Evolutionary conservation across 768 basidiomycete species (phyloP).

Genomic region (Holtermanniella nyarrowii): DNA sequence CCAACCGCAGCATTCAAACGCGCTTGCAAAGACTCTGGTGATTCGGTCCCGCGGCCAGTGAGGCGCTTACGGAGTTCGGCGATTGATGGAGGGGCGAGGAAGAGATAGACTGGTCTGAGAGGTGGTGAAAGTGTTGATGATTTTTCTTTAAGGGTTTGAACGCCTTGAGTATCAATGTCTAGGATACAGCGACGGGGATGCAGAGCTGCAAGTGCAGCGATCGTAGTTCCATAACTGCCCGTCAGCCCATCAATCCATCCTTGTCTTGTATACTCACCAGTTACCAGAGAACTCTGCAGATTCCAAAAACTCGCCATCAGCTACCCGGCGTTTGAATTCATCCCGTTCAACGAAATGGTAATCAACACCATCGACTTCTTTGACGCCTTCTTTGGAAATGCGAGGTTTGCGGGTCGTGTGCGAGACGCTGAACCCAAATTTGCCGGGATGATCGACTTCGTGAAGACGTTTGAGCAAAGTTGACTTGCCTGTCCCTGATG

Average conservation of each 20-base stretch:
- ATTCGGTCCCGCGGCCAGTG: conserved; percentile 71
- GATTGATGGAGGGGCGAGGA: conserved; percentile 80
- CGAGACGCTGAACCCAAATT: conserved; percentile 87
- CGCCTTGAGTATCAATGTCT: conserved; percentile 96
- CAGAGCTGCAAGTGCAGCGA: conserved; percentile 61
- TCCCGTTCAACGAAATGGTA: conserved; percentile 74
- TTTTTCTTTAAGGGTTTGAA: conserved; percentile 70
- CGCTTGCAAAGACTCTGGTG: conserved; percentile 57
- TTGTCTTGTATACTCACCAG: conserved; percentile 37
- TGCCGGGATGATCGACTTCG: conserved; percentile 63
- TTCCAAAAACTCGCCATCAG: conserved; percentile 74
- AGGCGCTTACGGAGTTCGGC: conserved; percentile 60
- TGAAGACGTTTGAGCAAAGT: conserved; percentile 78
- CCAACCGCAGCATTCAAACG: conserved; percentile 65
- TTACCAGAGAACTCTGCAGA: conserved; percentile 88
- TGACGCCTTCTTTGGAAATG: too few species aligned
- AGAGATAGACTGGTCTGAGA: conserved; percentile 77
- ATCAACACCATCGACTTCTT: conserved; percentile 68
- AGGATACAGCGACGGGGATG: conserved; percentile 75
- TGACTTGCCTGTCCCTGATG: conserved; percentile 89
- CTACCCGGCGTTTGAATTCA: conserved; percentile 61
- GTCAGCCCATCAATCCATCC: neutral
- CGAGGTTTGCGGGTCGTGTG: conserved; percentile 85
- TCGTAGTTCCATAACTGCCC: conserved; percentile 70
- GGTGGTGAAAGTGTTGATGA: conserved; percentile 45